A percentile compares a stretch with the other conserved stretches of the same genome.
phyloP scores from a whole-genome alignment of 768 basidiomycete species.

The Boletus subcaerulescens region DNA sequence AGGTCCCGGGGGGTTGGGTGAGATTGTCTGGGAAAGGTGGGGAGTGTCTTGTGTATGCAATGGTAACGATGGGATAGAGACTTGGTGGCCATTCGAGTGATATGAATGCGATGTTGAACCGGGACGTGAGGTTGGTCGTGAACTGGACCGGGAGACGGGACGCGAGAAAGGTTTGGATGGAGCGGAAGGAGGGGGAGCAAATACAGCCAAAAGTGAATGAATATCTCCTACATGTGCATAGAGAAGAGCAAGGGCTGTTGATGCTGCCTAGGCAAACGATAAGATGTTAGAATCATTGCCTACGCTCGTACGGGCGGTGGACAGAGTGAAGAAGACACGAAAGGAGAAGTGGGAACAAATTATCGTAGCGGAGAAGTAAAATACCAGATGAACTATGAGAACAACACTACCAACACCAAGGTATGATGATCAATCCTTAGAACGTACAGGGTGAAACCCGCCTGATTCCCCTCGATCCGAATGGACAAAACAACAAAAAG shows the following conservation, averaged over 20 bases:
- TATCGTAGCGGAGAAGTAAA: slow-evolving; percentile 15
- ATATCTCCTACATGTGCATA: slow-evolving; percentile 26
- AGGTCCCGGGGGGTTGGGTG: not conserved
- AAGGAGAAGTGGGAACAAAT: not conserved
- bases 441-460: slow-evolving; percentile 50
- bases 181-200: slow-evolving; percentile 6
- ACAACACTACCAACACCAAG: slow-evolving; percentile 29
- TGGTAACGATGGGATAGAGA: slow-evolving; percentile 2
- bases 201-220: slow-evolving; percentile 20
- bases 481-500: slow-evolving; percentile 2
- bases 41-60: slow-evolving; percentile 8
- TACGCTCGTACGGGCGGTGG: not conserved
- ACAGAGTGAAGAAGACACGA: not conserved
- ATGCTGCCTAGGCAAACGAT: slow-evolving; percentile 19
- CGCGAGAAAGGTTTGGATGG: slow-evolving; percentile 12
- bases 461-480: not conserved
- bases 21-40: slow-evolving; percentile 6
- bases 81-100: slow-evolving; percentile 5
- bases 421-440: slow-evolving; percentile 31
- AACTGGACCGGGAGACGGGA: slow-evolving; percentile 20
- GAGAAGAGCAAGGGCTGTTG: slow-evolving; percentile 30
- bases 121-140: slow-evolving; percentile 24
- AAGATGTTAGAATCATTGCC: slow-evolving; percentile 17
- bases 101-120: slow-evolving; percentile 12
- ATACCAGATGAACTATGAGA: slow-evolving; percentile 43